Evolutionary conservation across 2,329 filamentous ascomycete genomes (phyloP).

Genomic region (Cordyceps fumosorosea): DNA sequence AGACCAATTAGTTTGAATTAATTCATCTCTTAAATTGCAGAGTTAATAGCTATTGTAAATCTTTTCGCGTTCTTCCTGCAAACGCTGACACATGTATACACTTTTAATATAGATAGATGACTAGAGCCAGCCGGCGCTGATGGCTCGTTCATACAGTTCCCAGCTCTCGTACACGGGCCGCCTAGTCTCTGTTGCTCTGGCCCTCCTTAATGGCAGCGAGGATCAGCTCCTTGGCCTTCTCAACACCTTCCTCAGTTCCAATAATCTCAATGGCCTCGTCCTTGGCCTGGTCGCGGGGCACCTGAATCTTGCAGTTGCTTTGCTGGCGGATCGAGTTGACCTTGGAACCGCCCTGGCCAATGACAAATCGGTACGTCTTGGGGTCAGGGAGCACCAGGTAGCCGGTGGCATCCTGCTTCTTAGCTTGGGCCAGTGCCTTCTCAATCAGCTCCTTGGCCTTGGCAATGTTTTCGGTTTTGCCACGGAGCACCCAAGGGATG

Average conservation of each 20-base stretch:
- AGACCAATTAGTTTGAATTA: neutral
- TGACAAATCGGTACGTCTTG: slow-evolving; percentile 80
- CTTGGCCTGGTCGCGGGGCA: slow-evolving; percentile 70
- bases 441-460: slow-evolving; percentile 74
- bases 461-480: slow-evolving; percentile 67
- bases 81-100: neutral
- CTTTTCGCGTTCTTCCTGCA: neutral
- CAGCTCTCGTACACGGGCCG: neutral
- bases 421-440: slow-evolving; percentile 64
- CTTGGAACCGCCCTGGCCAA: slow-evolving; percentile 81
- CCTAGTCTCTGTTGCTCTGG: slow-evolving; percentile 19
- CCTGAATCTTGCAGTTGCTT: slow-evolving; percentile 89
- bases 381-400: slow-evolving; percentile 89
- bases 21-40: neutral
- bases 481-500: slow-evolving; percentile 86
- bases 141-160: neutral
- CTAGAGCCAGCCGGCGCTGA: neutral
- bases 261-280: slow-evolving; percentile 86
- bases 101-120: neutral
- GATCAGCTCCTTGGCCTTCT: slow-evolving; percentile 84
- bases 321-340: slow-evolving; percentile 90
- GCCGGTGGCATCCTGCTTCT: slow-evolving; percentile 65
- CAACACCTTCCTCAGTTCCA: slow-evolving; percentile 71
- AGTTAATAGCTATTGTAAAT: neutral
- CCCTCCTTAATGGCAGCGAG: slow-evolving; percentile 71